These are phyloP conservation scores for Umbelopsis ramanniana DNA, from an alignment of 192 early-diverging fungal genomes.

Conservation along the genomic window DNA sequence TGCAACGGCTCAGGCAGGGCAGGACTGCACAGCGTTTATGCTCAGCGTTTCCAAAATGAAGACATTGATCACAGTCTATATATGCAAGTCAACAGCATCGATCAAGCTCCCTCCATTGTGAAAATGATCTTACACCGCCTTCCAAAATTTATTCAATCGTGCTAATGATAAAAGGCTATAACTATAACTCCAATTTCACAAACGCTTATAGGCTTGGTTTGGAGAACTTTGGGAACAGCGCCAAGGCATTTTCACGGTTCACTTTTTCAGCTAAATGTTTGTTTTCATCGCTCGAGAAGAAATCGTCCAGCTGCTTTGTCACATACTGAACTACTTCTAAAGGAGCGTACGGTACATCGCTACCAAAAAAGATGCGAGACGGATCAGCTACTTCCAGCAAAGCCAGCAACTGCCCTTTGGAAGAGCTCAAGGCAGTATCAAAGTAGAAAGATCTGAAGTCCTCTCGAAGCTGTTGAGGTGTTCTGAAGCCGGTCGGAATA, in stretches of 20 bases:
- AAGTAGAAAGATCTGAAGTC: slow-evolving; percentile 1
- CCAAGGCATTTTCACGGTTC: not conserved
- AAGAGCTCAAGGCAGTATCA: slow-evolving; percentile 1
- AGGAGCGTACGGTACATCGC: slow-evolving; percentile 5
- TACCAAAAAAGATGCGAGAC: slow-evolving; percentile 5
- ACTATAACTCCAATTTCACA: too few species aligned
- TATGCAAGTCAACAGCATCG: too few species aligned
- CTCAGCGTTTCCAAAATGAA: too few species aligned
- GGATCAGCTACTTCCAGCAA: slow-evolving; percentile 1
- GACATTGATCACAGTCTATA: too few species aligned
- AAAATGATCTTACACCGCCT: too few species aligned
- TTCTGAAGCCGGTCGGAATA: not conserved
- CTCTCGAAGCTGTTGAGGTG: not conserved
- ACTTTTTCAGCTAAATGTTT: not conserved
- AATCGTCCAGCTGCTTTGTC: not conserved
- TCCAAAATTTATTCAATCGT: too few species aligned
- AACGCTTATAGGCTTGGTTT: too few species aligned
- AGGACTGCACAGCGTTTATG: too few species aligned
- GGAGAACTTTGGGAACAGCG: not conserved
- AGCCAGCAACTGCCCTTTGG: not conserved
- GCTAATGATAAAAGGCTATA: too few species aligned
- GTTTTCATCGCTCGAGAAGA: not conserved
- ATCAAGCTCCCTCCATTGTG: too few species aligned
- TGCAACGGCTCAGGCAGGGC: too few species aligned
- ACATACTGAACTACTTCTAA: not conserved